These are phyloP conservation scores for Syzygium jambos DNA, from an alignment of 345 rosid genomes.

Conservation along the genomic window DNA sequence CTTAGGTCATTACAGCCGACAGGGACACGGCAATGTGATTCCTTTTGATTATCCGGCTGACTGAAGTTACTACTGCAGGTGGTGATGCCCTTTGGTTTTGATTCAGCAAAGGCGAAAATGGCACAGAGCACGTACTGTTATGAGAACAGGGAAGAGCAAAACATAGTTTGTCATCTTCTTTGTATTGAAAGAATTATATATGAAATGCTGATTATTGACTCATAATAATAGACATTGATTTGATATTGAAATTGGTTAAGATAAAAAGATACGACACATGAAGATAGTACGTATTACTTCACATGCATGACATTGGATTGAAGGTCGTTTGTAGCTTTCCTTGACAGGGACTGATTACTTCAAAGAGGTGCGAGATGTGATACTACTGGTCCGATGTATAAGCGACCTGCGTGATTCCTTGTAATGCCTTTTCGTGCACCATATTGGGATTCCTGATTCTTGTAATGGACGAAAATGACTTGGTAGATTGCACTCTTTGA, in stretches of 20 bases:
- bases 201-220: not conserved
- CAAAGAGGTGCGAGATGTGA: not conserved
- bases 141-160: not conserved
- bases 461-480: not conserved
- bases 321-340: not conserved
- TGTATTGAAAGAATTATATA: not conserved
- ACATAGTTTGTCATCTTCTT: not conserved
- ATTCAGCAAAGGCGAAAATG: not conserved
- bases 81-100: not conserved
- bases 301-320: not conserved
- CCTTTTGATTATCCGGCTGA: accelerated
- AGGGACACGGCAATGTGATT: not conserved
- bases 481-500: not conserved
- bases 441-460: not conserved
- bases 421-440: not conserved
- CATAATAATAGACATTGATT: not conserved
- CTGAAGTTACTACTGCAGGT: not conserved
- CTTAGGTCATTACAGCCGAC: not conserved
- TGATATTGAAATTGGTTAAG: not conserved
- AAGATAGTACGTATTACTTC: not conserved
- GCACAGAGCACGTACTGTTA: not conserved
- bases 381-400: not conserved
- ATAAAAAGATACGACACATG: not conserved
- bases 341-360: not conserved
- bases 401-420: not conserved